A percentile compares a stretch with the other conserved stretches of the same genome.
These are phyloP conservation scores for Alternaria rosae DNA, from an alignment of 2,329 filamentous ascomycete genomes.

Conservation along the genomic window DNA sequence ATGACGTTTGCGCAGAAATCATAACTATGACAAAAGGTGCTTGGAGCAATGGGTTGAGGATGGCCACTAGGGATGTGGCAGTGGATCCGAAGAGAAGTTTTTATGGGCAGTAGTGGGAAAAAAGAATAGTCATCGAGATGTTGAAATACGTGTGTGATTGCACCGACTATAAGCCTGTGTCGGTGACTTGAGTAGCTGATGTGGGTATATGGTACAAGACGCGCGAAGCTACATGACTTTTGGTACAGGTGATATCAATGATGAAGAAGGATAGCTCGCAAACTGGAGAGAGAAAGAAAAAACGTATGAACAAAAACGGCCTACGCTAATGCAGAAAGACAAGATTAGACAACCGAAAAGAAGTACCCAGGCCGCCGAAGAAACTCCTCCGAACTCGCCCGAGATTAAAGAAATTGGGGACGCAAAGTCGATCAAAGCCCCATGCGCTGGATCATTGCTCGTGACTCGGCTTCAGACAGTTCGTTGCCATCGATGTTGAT, in stretches of 20 bases:
- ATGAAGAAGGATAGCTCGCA: not conserved
- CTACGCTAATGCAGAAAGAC: not conserved
- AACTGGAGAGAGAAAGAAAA: not conserved
- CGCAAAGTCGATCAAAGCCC: slow-evolving; percentile 25
- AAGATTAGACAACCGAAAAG: not conserved
- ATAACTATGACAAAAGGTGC: not conserved
- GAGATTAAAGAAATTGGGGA: not conserved
- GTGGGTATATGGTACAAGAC: slow-evolving; percentile 1
- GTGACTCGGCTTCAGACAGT: slow-evolving; percentile 39
- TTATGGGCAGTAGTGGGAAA: not conserved
- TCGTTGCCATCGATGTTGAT: slow-evolving; percentile 44
- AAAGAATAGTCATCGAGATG: not conserved
- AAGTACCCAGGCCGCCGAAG: not conserved
- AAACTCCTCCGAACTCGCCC: not conserved
- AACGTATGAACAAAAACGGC: slow-evolving; percentile 4
- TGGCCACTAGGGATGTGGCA: slow-evolving; percentile 5
- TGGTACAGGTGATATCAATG: not conserved
- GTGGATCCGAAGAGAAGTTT: not conserved
- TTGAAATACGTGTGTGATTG: not conserved
- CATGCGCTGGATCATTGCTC: slow-evolving; percentile 45
- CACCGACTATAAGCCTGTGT: not conserved
- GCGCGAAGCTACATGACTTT: not conserved
- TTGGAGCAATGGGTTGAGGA: slow-evolving; percentile 9
- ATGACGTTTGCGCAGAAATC: not conserved
- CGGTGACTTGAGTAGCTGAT: not conserved